Base-by-base conservation (phyloP, 169 alveolate species). In the Plasmodium ovale region DNA sequence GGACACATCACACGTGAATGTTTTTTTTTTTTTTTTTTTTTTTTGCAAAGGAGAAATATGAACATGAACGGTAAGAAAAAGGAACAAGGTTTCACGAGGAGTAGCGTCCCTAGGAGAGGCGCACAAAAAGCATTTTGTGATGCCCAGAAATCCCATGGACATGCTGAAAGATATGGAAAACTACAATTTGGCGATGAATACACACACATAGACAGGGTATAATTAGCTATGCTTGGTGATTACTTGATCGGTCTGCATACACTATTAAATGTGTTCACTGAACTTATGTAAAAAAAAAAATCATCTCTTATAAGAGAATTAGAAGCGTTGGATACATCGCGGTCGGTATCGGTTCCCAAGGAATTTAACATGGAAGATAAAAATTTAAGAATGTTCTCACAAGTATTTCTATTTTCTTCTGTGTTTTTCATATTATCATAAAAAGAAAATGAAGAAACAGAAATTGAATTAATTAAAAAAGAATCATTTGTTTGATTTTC, bases 361-460 rank as follows among this genome's bases (percentile, higher is more conserved):
- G 47, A 49, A 64, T 56, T 85, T 23, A 85, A 21, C 29, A n/a
- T 85, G 12, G 67, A 68, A 31, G 87, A 56, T 33, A 85, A 35
- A 49, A 56, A 60, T 7, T 59, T 56, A 23, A 85, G 23, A 29
- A 85, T 85, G 23, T 27, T n/a, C 35, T 85, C 91, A 27, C 91
- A 85, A n/a, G 87, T 39, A 19, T 49, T 71, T 49, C 49, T 68
- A 19, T 85, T 85, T 60, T 72, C 23, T 23, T 53, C 87, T 12
- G 72, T 85, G 59, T 85, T 85, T 49, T 68, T 85, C 91, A 85
- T 85, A 29, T 85, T 85, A 42, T 85, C 87, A 71, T 85, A 85
- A 64, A 68, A 67, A 19, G 67, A 54, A 10, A 68, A 25, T 14
- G 91, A 85, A 10, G 87, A 85, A 54, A 25, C 33, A 19, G 87